Base-by-base conservation (phyloP, 305 asterid species). In the Fraxinus albicans region DNA sequence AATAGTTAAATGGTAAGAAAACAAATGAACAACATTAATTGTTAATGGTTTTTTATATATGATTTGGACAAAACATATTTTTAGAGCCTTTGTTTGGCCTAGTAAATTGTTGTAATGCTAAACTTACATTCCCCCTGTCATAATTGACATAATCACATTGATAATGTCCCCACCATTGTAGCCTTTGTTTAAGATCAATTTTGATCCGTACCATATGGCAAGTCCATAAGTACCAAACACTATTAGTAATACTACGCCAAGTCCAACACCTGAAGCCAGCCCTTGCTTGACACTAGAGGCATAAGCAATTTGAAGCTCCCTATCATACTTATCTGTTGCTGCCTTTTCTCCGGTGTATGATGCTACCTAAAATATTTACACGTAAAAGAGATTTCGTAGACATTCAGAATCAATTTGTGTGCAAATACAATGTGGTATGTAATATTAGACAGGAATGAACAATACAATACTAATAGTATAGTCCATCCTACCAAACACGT, bases 41-140 rank as follows among this genome's bases (percentile, higher is more conserved):
- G 38, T 13, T 70, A 21, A 70, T 1, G 23, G 23, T 70, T 33
- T 27, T 69, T 29, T 53, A 53, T 53, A 38, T 58, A 21, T 76
- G 38, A 73, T 73, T 47, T 29, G 31, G 40, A 60, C 15, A 83
- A 70, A 70, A 36, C 29, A 38, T 1, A 21, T 34, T 21, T 2
- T 25, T 9, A 65, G 73, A 65, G 73, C 17, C 65, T 17, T 53
- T 53, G 65, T 17, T 53, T 53, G 23, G 8, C 25, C 8, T 53
- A 40, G 23, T 40, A 40, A 29, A 36, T 35, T 35, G 17, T 69
- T 29, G 36, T 13, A 4, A 13, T 19, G 31, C 19, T 34, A 9
- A 17, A 80, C 94, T 89, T 85, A 93, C 97, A 90, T 76, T 82
- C 97, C 97, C 8, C 97, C 97, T 3, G 89, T 92, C 94, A 92